Conservation (phyloP, 2,329 filamentous ascomycete genomes). For the Aspergillus sp. region DNA sequence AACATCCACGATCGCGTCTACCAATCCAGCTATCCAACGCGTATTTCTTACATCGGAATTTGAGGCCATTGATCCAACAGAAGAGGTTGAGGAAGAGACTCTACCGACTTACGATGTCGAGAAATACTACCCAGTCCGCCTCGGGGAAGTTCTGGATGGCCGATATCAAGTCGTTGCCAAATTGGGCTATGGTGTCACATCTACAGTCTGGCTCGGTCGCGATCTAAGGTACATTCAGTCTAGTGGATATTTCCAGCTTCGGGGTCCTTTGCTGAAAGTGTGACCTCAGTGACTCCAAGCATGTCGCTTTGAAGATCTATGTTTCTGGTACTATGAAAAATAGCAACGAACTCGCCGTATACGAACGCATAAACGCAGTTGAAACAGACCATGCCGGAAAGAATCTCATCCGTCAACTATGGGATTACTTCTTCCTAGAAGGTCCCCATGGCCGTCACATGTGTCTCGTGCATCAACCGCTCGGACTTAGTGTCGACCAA, state of each 20-base stretch:
- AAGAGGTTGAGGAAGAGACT: conserved; percentile 21
- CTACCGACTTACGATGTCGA: conserved; percentile 21
- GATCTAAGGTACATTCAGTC: no score
- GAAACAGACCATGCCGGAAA: neutral
- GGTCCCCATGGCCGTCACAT: neutral
- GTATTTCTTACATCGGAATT: neutral
- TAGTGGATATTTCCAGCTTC: no score
- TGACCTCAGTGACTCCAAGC: neutral
- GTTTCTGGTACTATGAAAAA: no score
- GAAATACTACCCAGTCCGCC: conserved; percentile 24
- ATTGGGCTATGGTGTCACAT: conserved; percentile 24
- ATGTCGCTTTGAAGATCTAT: neutral
- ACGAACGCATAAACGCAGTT: neutral
- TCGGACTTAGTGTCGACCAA: neutral
- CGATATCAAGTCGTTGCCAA: conserved; percentile 29
- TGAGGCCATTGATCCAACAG: neutral
- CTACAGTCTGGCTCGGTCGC: neutral
- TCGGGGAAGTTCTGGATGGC: conserved; percentile 25
- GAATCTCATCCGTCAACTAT: neutral
- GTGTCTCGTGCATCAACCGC: neutral
- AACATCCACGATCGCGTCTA: no score
- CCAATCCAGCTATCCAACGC: neutral
- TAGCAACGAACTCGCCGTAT: neutral
- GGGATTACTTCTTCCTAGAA: neutral
- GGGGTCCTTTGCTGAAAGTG: no score